A percentile compares a stretch with the other conserved stretches of the same genome.
Evolutionary conservation across 140 eudicot species (phyloP).

Genomic region (Stevia rebaudiana): DNA sequence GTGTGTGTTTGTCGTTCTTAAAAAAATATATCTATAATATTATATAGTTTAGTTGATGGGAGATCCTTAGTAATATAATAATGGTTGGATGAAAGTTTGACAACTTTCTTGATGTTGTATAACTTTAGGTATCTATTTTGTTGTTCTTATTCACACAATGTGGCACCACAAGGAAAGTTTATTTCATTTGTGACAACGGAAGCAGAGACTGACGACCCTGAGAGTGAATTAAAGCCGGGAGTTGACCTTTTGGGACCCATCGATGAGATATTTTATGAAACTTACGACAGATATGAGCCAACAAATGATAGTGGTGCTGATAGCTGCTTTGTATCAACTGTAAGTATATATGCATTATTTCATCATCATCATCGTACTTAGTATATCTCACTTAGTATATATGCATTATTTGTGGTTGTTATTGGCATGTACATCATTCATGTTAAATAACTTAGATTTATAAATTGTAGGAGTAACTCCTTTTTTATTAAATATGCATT

Average conservation of each 20-base stretch:
- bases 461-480: not conserved
- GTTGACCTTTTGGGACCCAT: slow-evolving; percentile 76
- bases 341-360: too few species aligned
- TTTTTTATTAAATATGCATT: not conserved
- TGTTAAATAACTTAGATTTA: not conserved
- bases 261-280: slow-evolving; percentile 80
- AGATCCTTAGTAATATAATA: too few species aligned
- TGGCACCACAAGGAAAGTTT: slow-evolving; percentile 84
- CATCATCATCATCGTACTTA: too few species aligned
- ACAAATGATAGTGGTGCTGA: slow-evolving; percentile 54
- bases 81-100: slow-evolving; percentile 8
- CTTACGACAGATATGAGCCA: slow-evolving; percentile 78
- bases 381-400: too few species aligned
- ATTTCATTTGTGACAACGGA: slow-evolving; percentile 83
- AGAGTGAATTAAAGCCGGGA: slow-evolving; percentile 82
- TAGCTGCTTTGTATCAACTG: slow-evolving; percentile 66
- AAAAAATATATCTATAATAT: too few species aligned
- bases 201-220: slow-evolving; percentile 87
- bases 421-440: not conserved
- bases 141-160: slow-evolving; percentile 85
- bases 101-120: not conserved
- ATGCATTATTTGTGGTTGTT: not conserved
- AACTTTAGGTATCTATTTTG: slow-evolving; percentile 77
- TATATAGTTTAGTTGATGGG: too few species aligned
- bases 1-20: too few species aligned